phyloP scores from a whole-genome alignment of 345 rosid species.

The Dipteronia sinensis region DNA sequence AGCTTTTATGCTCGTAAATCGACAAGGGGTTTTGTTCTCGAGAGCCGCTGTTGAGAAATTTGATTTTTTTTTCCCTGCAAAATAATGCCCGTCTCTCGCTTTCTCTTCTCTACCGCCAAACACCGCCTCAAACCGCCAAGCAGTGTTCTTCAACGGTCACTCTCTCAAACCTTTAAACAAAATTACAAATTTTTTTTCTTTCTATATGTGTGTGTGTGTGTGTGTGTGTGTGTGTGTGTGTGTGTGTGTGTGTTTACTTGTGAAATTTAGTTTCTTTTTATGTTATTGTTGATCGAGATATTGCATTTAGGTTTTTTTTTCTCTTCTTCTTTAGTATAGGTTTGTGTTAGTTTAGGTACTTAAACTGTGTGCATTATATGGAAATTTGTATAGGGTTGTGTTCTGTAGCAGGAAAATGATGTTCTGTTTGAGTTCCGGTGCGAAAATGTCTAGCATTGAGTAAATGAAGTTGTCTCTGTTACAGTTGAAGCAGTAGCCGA shows the following conservation, averaged over 20 bases:
- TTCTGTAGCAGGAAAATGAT: neutral
- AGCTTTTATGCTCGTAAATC: neutral
- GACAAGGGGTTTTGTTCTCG: slow-evolving; percentile 6
- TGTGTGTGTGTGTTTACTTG: neutral
- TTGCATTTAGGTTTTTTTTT: neutral
- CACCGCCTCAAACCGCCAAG: slow-evolving; percentile 33
- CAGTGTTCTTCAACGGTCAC: slow-evolving; percentile 38
- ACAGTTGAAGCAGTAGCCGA: neutral
- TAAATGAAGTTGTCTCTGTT: neutral
- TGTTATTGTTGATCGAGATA: neutral
- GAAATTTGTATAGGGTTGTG: neutral
- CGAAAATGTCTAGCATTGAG: neutral
- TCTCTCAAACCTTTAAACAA: slow-evolving; percentile 17
- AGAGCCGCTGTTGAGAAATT: neutral
- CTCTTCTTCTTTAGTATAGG: neutral
- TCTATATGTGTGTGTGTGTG: neutral
- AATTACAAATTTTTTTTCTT: neutral
- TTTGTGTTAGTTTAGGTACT: slow-evolving; percentile 1
- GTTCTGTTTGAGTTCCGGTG: neutral
- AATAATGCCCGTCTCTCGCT: slow-evolving; percentile 46
- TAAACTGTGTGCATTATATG: neutral
- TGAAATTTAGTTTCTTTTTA: neutral
- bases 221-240: neutral
- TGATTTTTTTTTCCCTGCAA: neutral
- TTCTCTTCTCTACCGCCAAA: slow-evolving; percentile 43